Conservation (phyloP, 208 protist genomes). For the Crithidia brevicula region DNA sequence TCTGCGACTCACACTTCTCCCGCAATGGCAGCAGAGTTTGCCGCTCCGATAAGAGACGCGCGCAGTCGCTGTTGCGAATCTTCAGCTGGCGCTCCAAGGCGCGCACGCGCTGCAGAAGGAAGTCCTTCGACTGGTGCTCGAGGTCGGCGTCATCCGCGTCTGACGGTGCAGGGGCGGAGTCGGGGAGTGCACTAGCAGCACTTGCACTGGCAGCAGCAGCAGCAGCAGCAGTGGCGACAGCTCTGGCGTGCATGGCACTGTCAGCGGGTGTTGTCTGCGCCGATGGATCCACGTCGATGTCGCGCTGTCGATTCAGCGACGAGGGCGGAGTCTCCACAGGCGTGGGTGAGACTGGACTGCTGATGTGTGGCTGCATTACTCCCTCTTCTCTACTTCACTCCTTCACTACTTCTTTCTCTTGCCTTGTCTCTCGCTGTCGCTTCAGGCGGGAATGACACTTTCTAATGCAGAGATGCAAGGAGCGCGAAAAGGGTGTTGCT, state of each 20-base stretch:
- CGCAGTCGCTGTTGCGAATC: slow-evolving; percentile 64
- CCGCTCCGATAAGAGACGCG: slow-evolving; percentile 54
- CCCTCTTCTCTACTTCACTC: too few relatives aligned
- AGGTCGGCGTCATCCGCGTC: slow-evolving; percentile 19
- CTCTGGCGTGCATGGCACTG: too few relatives aligned
- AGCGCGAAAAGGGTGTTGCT: too few relatives aligned
- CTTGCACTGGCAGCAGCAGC: too few relatives aligned
- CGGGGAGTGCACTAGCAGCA: too few relatives aligned
- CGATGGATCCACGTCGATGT: slow-evolving; percentile 1
- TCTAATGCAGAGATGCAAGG: too few relatives aligned
- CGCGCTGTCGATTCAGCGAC: background rate
- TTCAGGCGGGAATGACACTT: too few relatives aligned
- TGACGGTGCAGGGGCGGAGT: background rate
- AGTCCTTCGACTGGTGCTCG: slow-evolving; percentile 50
- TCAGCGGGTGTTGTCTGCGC: background rate
- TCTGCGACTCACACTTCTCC: slow-evolving; percentile 63
- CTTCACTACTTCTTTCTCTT: too few relatives aligned
- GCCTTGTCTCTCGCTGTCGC: too few relatives aligned
- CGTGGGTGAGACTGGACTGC: background rate
- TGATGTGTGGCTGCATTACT: background rate
- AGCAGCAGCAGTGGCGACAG: too few relatives aligned
- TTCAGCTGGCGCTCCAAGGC: slow-evolving; percentile 68
- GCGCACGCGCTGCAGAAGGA: slow-evolving; percentile 55
- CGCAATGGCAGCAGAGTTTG: slow-evolving; percentile 40
- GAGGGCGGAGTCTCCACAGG: background rate